Base-by-base conservation (phyloP, 805 yeast species). In the Kazachstania psychrophila region DNA sequence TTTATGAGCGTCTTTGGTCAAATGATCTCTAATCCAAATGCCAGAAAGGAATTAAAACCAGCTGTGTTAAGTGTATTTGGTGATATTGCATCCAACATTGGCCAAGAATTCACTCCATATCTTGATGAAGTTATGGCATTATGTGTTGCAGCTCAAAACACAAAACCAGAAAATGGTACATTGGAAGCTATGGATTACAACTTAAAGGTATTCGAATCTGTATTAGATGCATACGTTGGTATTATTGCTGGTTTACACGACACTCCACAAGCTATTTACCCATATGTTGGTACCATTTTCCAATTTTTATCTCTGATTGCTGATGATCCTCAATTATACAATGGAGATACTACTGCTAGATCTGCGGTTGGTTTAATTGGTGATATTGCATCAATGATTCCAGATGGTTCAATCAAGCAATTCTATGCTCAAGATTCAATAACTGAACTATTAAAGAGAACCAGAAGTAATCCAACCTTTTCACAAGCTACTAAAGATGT, bases 161-260 rank as follows among this genome's bases (percentile, higher is more conserved):
- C 75, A 23, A 73, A 71, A 42, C 77, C 82, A 0, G 82, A 76
- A 43, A 89, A 81, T 47, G 62, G 71, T 28, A 68, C 87, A 8
- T 54, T 75, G 28, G 97, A 92, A 43, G 73, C 86, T 14, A 67
- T 77, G 39, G 96, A 88, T 43, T 85, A 85, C 51, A 71, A 79
- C 23, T 64, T 74, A 42, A 69, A 67, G 33, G 75, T 92, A 32
- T 77, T 79, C 47, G 96, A 86, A 61, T 70, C 97, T 5, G 89
- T 88, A n/a, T 69, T 92, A 48, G 97, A 92, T 60, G 87, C 96
- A 26, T 92, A 86, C 56, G 95, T 88, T 24, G 98, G 98, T 43
- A 79, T 92, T 34, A 86, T 89, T 40, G 87, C 94, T 34, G 96
- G 97, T n/a, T 61, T 85, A 51, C 77, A 75, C 42, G 79, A 73